Base-by-base conservation (phyloP, 192 early-diverging fungal species). In the Geranomyces variabilis region DNA sequence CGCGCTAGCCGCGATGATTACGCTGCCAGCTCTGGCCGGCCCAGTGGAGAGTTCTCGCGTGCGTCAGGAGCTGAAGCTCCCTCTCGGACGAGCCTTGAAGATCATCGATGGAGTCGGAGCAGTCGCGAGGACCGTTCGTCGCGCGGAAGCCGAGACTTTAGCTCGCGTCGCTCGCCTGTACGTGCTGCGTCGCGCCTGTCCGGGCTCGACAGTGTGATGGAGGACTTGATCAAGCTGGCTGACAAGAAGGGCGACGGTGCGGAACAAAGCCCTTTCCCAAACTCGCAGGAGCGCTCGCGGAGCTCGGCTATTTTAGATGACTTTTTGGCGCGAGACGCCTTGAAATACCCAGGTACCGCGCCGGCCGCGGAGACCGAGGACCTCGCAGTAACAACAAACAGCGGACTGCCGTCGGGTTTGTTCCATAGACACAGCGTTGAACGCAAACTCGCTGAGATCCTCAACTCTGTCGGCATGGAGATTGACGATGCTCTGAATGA, bases 401-500 rank as follows among this genome's bases (percentile, higher is more conserved):
- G 10, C 21, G 21, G 21, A n/a, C 41, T 65, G 15, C 31, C 66
- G 17, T 4, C 43, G n/a, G 22, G n/a, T 66, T 46, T 41, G 30
- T 30, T 41, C 28, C 44, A 48, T 41, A 17, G 63, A 65, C n/a
- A 24, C 14, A 70, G 34, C 34, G 58, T 70, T 12, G 69, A 70
- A 34, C 30, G 69, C 17, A 47, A 55, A 22, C 43, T 70, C 26
- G 60, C 58, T 9, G 69, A 70, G 34, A 62, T 70, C 22, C 28
- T 70, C 31, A 70, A 58, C 44, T 59, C 56, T 12, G 58, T 70
- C 19, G 69, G 69, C 14, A 70, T 70, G 69, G 69, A 70, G 28
- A 62, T 70, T 29, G 69, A 70, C 61, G 69, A 70, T 70, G 69
- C 69, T n/a, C 28, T 70, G 30, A 47, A 47, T 53, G 69, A 61